Base-by-base conservation (phyloP, 345 rosid species). In the Populus ilicifolia region DNA sequence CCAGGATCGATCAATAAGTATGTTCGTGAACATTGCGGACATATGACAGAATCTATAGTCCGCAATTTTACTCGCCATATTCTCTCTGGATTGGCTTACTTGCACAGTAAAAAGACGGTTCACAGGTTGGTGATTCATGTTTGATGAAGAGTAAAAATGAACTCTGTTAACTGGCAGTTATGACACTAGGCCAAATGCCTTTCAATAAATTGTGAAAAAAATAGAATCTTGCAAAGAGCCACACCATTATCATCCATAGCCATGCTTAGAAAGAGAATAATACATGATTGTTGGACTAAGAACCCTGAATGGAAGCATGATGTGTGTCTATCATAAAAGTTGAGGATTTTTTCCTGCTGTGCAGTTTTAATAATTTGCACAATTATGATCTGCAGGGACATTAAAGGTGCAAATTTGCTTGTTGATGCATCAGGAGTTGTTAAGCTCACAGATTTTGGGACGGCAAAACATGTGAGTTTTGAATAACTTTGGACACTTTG, bases 391-490 rank as follows among this genome's bases (percentile, higher is more conserved):
- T 79, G 29, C 80, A 91, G 96, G 88, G 96, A 89, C 81, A 91
- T 91, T 48, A 91, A 91, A 85, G 93, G 96, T 70, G 93, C 92
- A 76, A 91, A 91, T 85, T 83, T 91, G 81, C 92, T 91, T 67
- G 96, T 91, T 73, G 88, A 91, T 75, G 80, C 88, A 62, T 79
- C 67, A 4, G 96, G 93, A 5, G 79, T 82, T 17, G 93, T 91
- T 50, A 91, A 91, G 86, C 87, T 91, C 75, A 92, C 93, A 48
- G 93, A 91, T 80, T 91, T 91, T 86, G 96, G 96, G 73, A 84
- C 85, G 93, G 96, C 96, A 74, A 91, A 91, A 79, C 92, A 85
- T 84, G 93, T 91, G 75, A 87, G 92, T 76, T 36, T 69, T 67
- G 4, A 11, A 52, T 74, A 50, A 56, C 56, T 74, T 56, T 68